A percentile compares a stretch with the other conserved stretches of the same genome.
Evolutionary conservation across 805 yeast species (phyloP).

Genomic region (Cyberlindnera mrakii): DNA sequence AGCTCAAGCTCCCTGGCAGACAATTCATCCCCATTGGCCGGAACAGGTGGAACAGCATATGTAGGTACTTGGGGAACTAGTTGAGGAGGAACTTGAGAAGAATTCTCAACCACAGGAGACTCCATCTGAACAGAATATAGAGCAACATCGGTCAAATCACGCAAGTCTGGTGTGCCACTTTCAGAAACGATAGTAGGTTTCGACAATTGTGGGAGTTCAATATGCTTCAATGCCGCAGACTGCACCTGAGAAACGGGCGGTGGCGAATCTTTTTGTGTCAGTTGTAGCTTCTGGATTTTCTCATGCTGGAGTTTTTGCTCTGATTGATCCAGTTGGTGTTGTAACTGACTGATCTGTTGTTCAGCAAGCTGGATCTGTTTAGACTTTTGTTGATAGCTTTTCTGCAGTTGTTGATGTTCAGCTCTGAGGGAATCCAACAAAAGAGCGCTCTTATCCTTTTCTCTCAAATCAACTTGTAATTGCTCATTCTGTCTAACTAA

Average conservation of each 20-base stretch:
- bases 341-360: neutral
- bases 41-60: neutral
- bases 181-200: neutral
- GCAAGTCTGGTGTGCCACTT: conserved; percentile 25
- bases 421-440: neutral
- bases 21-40: conserved; percentile 8
- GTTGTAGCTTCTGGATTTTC: conserved; percentile 1
- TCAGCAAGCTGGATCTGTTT: neutral
- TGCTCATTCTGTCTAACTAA: conserved; percentile 8
- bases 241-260: no score
- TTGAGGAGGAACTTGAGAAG: neutral
- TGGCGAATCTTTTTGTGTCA: no score
- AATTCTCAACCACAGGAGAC: conserved; percentile 7
- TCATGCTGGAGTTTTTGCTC: neutral
- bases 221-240: no score
- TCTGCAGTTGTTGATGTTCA: neutral
- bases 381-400: neutral
- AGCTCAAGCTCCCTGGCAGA: conserved; percentile 23
- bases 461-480: neutral
- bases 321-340: neutral
- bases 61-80: neutral
- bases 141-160: conserved; percentile 23
- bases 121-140: conserved; percentile 17
- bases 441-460: neutral
- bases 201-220: conserved; percentile 4